Evolutionary conservation across 2,329 filamentous ascomycete genomes (phyloP), one percentile per base, ranked within the genome.

Genomic region (Stromatinia cepivora): DNA sequence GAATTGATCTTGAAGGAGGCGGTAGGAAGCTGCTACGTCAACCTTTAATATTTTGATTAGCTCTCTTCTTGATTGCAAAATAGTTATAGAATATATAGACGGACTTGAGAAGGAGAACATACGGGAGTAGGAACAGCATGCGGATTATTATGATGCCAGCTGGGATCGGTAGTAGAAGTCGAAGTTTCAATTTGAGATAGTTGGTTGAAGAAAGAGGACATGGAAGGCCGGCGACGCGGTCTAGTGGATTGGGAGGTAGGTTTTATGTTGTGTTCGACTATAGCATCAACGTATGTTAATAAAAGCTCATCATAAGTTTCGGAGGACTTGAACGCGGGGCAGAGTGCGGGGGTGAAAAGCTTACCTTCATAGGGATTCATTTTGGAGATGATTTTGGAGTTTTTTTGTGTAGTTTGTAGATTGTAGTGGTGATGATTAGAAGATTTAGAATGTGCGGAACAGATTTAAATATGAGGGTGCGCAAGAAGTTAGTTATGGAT

Each of bases 201-300:
- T 72, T 84, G 83, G 78, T 84, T 80, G 71, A 88, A 84, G 77
- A 89, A 90, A 71, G 84, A 85, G 66, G 86, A 84, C 88, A 90
- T 90, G 80, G 89, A 86, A 71, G 86, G 80, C 53, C 88, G 86
- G 13, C 82, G 82, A 34, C 61, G 67, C 11, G 62, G 80, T 80
- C 70, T 81, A 34, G 79, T 77, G 61, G 82, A 72, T 6, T 68
- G 56, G 8, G 36, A 3, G 3, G 34, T 66, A 69, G 83, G 78
- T 74, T 84, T 82, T 79, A 90, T 86, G 77, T 86, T 86, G 81
- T 90, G 88, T 78, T 90, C 88, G 77, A 90, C 88, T 90, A 56
- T 48, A 69, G 42, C 3, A n/a, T n/a, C 46, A 17, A 42, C 6
- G 13, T 45, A 31, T 69, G 70, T 72, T 73, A 72, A 63, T 61